Conservation (phyloP, 2,329 filamentous ascomycete species). For the Ascochyta viciae-villosae region DNA sequence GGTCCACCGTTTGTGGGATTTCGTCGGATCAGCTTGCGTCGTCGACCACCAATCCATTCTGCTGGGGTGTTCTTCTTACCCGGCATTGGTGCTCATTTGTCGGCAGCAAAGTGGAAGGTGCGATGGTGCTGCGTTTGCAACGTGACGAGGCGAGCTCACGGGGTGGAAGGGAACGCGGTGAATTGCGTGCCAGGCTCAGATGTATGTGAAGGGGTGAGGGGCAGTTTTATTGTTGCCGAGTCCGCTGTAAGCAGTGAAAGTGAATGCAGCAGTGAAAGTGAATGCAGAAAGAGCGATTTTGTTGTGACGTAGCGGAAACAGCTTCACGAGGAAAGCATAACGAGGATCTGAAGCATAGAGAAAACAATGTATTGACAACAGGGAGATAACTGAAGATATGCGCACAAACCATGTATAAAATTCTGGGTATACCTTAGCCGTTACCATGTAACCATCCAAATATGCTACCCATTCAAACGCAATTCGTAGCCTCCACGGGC, state of each 20-base stretch:
- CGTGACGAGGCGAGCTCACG: background rate
- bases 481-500: background rate
- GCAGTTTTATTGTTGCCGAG: background rate
- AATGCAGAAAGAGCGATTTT: constrained; percentile 2
- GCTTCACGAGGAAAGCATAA: background rate
- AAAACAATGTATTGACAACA: background rate
- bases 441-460: constrained; percentile 3
- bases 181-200: background rate
- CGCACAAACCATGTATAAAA: constrained; percentile 19
- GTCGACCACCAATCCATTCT: constrained; percentile 22
- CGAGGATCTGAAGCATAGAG: background rate
- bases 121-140: constrained; percentile 9
- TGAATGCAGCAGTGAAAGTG: constrained; percentile 4
- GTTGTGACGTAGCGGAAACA: background rate
- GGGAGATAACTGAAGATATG: background rate
- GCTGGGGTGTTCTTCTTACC: constrained; percentile 2
- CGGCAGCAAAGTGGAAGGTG: background rate
- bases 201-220: background rate
- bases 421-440: constrained; percentile 19
- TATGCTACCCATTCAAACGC: constrained; percentile 17
- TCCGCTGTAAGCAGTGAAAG: background rate
- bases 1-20: constrained; percentile 13
- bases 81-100: background rate
- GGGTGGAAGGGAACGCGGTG: background rate
- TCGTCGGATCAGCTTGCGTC: constrained; percentile 30